A percentile compares a stretch with the other conserved stretches of the same genome.
phyloP scores from a whole-genome alignment of 1,284 basidiomycete species.

The Chalciporus piperatoides region DNA sequence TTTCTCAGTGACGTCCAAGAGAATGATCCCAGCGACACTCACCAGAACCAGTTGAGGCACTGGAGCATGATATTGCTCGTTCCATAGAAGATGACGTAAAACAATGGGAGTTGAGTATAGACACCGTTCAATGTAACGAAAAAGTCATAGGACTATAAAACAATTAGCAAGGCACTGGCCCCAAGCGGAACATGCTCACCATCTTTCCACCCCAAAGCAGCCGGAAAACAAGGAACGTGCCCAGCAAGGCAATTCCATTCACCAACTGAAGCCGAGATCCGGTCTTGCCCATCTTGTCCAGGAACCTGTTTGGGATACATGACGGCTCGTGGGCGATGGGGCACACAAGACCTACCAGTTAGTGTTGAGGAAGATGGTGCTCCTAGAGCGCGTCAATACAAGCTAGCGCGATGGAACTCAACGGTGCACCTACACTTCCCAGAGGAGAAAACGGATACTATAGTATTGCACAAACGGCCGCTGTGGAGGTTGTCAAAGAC shows the following conservation, averaged over 20 bases:
- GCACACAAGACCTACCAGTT: slow-evolving; percentile 51
- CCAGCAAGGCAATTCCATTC: slow-evolving; percentile 62
- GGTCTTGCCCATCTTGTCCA: slow-evolving; percentile 70
- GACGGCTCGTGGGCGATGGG: neutral
- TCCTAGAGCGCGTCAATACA: slow-evolving; percentile 38
- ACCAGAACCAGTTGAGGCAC: slow-evolving; percentile 72
- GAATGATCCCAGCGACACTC: slow-evolving; percentile 20
- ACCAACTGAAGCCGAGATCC: slow-evolving; percentile 61
- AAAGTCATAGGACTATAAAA: slow-evolving; percentile 57
- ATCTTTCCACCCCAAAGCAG: slow-evolving; percentile 63
- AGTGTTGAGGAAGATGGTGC: slow-evolving; percentile 74
- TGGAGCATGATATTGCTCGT: slow-evolving; percentile 59
- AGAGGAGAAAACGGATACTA: slow-evolving; percentile 65
- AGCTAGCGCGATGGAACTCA: neutral
- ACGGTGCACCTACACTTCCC: slow-evolving; percentile 57
- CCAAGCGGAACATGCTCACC: slow-evolving; percentile 35
- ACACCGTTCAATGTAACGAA: slow-evolving; percentile 49
- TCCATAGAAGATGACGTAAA: slow-evolving; percentile 49
- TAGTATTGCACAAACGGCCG: slow-evolving; percentile 73
- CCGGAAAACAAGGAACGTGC: slow-evolving; percentile 59
- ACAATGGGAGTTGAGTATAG: slow-evolving; percentile 44
- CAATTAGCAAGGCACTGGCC: slow-evolving; percentile 8
- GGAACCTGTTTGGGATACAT: slow-evolving; percentile 44
- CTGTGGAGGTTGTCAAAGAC: slow-evolving; percentile 35
- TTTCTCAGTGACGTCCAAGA: slow-evolving; percentile 2